Conservation (phyloP, 768 basidiomycete species). For the Gelatoporia subvermispora region DNA sequence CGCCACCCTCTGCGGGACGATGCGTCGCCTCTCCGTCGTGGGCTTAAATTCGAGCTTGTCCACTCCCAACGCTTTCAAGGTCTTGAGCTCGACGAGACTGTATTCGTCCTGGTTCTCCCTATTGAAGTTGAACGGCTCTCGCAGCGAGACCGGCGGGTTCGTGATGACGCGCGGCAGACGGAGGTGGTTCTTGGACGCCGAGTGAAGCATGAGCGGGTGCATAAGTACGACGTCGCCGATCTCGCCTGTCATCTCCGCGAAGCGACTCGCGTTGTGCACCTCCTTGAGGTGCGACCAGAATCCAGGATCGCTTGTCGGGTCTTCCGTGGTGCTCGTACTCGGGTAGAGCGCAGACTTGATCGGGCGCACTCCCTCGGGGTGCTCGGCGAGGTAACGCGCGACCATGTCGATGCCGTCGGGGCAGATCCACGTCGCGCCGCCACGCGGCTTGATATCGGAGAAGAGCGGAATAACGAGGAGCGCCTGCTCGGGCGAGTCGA, state of each 20-base stretch:
- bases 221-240: conserved; percentile 61
- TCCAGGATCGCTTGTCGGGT: conserved; percentile 35
- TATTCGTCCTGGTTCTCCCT: conserved; percentile 41
- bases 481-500: conserved; percentile 64
- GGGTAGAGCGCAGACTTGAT: conserved; percentile 43
- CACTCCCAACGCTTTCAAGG: conserved; percentile 46
- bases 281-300: conserved; percentile 43
- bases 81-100: conserved; percentile 57
- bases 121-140: conserved; percentile 49
- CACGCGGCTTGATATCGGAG: conserved; percentile 47
- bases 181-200: conserved; percentile 55
- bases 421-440: conserved; percentile 57
- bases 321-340: conserved; percentile 32
- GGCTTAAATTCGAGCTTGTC: conserved; percentile 41
- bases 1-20: conserved; percentile 43
- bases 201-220: conserved; percentile 63
- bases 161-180: conserved; percentile 58
- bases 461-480: conserved; percentile 59
- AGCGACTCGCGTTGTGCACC: conserved; percentile 31
- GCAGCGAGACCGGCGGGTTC: conserved; percentile 56
- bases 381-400: conserved; percentile 45
- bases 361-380: conserved; percentile 49
- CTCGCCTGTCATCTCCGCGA: conserved; percentile 55
- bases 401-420: conserved; percentile 50
- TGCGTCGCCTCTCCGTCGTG: conserved; percentile 40